phyloP scores from a whole-genome alignment of 1,139 yeast species.

The Diutina pseudorugosa region DNA sequence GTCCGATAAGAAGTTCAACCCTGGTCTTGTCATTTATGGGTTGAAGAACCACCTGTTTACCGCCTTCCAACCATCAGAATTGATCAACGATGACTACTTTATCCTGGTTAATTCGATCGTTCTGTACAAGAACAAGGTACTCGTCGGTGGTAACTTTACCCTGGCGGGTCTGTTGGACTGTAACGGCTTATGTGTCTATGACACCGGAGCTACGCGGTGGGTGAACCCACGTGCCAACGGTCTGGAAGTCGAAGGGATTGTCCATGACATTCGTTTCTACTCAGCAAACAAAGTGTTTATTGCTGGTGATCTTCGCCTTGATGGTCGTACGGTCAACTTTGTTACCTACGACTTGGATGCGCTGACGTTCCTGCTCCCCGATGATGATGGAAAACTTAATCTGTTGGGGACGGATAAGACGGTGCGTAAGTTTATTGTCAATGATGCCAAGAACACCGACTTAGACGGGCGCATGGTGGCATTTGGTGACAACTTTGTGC shows the following conservation, averaged over 20 bases:
- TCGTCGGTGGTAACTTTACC: constrained; percentile 71
- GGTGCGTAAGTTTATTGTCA: constrained; percentile 36
- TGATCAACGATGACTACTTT: constrained; percentile 15
- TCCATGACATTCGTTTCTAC: constrained; percentile 43
- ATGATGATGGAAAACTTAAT: constrained; percentile 13
- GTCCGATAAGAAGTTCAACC: constrained; percentile 10
- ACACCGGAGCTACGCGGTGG: constrained; percentile 46
- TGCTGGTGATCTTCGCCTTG: constrained; percentile 47
- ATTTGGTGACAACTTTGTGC: constrained; percentile 37
- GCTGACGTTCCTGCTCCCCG: constrained; percentile 12
- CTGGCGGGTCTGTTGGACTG: constrained; percentile 51
- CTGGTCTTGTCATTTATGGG: constrained; percentile 44
- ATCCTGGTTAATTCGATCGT: constrained; percentile 42
- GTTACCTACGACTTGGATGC: constrained; percentile 41
- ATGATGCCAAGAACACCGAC: constrained; percentile 26
- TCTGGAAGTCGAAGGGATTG: constrained; percentile 33
- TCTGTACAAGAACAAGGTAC: constrained; percentile 38
- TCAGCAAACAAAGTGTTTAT: constrained; percentile 40
- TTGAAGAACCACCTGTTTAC: constrained; percentile 26
- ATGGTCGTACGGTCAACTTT: constrained; percentile 24
- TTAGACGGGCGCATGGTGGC: constrained; percentile 42
- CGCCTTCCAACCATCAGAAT: constrained; percentile 35
- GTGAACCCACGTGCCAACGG: constrained; percentile 26
- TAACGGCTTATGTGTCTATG: constrained; percentile 55
- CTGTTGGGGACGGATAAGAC: constrained; percentile 17